phyloP scores from a whole-genome alignment of 768 basidiomycete genomes.

The Tulasnella sp. region DNA sequence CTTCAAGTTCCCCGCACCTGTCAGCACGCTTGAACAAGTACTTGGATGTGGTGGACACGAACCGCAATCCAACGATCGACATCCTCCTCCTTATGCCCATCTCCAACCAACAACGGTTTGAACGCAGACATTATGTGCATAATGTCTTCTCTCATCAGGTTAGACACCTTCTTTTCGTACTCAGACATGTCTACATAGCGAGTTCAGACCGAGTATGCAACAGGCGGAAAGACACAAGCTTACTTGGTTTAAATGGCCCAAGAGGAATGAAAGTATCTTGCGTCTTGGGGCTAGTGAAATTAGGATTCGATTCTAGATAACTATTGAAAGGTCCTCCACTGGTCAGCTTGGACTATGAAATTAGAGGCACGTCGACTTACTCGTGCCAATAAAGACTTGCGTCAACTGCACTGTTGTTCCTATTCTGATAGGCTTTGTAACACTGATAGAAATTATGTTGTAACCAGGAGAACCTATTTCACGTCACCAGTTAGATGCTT shows the following conservation, averaged over 20 bases:
- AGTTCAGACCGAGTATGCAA: background rate
- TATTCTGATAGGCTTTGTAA: background rate
- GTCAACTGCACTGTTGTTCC: background rate
- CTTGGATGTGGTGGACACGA: background rate
- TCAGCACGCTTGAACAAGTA: background rate
- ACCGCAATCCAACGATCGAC: background rate
- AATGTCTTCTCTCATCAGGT: background rate
- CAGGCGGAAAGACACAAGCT: background rate
- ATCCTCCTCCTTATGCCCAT: background rate
- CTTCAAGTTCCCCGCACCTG: background rate
- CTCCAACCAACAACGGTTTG: conserved; percentile 1
- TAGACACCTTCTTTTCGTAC: background rate
- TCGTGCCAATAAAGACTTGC: background rate
- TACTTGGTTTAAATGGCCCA: conserved; percentile 1
- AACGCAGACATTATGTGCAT: background rate
- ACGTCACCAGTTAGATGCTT: background rate
- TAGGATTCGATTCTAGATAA: conserved; percentile 7
- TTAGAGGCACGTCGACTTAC: background rate
- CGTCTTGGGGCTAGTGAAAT: background rate
- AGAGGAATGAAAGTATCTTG: conserved; percentile 1
- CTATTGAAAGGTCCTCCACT: background rate
- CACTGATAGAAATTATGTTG: background rate
- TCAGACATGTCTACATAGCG: background rate
- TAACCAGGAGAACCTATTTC: conserved; percentile 4
- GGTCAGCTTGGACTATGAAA: background rate